Percentiles rank a stretch among this genome's conserved stretches.
These are phyloP conservation scores for Asterochloris erici DNA, from an alignment of 139 green algal species.

Conservation along the genomic window DNA sequence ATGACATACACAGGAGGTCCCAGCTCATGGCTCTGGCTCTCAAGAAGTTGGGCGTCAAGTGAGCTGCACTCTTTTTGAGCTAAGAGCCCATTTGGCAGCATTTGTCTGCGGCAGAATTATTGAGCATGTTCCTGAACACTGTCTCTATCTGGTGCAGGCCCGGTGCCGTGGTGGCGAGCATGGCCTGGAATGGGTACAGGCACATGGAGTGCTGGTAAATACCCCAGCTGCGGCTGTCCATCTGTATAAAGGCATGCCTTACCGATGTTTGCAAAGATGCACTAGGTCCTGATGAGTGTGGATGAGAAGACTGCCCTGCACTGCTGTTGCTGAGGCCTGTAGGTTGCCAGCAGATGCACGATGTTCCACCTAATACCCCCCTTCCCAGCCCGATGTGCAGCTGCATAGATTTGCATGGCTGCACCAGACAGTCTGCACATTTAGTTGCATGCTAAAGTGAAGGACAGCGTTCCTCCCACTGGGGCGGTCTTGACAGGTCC, in stretches of 20 bases:
- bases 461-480: too few relatives aligned
- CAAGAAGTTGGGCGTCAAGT: constrained; percentile 52
- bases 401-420: background rate
- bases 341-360: background rate
- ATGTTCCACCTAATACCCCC: background rate
- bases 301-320: too few relatives aligned
- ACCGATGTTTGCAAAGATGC: background rate
- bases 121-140: background rate
- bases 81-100: background rate
- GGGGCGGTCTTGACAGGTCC: too few relatives aligned
- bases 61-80: background rate
- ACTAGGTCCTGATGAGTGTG: too few relatives aligned
- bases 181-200: constrained; percentile 74
- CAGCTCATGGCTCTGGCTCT: constrained; percentile 59
- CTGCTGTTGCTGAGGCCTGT: too few relatives aligned
- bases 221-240: background rate
- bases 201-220: constrained; percentile 69
- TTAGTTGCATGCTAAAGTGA: too few relatives aligned
- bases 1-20: constrained; percentile 40
- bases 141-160: constrained; percentile 3
- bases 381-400: background rate
- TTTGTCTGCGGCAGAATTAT: too few relatives aligned
- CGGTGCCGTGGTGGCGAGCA: constrained; percentile 62
- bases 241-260: background rate
- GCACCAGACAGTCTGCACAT: too few relatives aligned